phyloP scores from a whole-genome alignment of 129 eudicot species.

The Saussurea involucrata region DNA sequence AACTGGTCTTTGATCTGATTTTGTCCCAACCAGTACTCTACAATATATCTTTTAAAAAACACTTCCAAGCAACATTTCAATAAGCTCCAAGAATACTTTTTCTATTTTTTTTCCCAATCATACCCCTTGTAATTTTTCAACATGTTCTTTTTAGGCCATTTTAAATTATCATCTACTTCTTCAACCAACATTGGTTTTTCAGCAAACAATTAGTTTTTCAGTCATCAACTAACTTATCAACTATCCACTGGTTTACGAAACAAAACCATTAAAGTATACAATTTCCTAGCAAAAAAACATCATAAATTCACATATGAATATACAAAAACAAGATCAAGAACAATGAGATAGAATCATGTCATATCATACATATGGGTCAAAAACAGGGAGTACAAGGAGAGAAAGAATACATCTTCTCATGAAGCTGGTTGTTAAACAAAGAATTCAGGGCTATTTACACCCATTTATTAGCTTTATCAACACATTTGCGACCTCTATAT shows the following conservation, averaged over 20 bases:
- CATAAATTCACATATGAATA: not conserved
- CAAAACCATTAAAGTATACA: not conserved
- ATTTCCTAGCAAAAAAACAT: not conserved
- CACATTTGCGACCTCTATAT: constrained; percentile 16
- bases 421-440: constrained; percentile 15
- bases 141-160: not conserved
- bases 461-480: constrained; percentile 22
- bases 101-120: not conserved
- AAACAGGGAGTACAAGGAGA: constrained; percentile 9
- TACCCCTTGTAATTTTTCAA: not conserved
- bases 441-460: constrained; percentile 6
- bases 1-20: not conserved
- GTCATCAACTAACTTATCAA: not conserved
- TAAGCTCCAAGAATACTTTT: too few species aligned
- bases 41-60: constrained; percentile 1
- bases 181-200: too few species aligned
- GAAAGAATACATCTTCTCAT: constrained; percentile 15
- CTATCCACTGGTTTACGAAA: too few species aligned
- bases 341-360: not conserved
- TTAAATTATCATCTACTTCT: not conserved
- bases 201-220: not conserved
- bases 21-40: not conserved
- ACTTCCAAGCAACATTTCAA: too few species aligned
- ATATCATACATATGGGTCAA: constrained; percentile 14
- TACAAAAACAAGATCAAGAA: not conserved